Evolutionary conservation across 441 rosid genomes (phyloP).

Genomic region (Gossypium davidsonii): DNA sequence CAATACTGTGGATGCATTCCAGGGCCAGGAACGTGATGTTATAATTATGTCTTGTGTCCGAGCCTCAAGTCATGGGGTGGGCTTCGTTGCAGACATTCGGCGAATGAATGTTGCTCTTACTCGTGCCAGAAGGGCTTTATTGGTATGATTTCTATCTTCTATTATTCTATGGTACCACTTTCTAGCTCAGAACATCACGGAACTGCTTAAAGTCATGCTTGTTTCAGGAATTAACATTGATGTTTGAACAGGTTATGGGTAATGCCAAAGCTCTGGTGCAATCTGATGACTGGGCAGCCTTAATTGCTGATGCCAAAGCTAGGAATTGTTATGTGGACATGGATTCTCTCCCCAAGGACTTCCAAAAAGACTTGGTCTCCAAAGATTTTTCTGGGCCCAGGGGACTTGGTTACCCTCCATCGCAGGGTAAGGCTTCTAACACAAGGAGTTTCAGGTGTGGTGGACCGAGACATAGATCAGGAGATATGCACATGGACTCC

Average conservation of each 20-base stretch:
- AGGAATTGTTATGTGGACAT: slow-evolving; percentile 89
- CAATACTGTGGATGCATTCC: slow-evolving; percentile 97
- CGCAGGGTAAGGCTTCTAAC: slow-evolving; percentile 51
- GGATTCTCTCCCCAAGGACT: slow-evolving; percentile 84
- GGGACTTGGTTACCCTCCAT: slow-evolving; percentile 34
- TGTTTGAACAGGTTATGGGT: slow-evolving; percentile 77
- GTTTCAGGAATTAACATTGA: neutral
- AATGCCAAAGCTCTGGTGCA: slow-evolving; percentile 77
- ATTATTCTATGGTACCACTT: neutral
- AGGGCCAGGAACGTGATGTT: slow-evolving; percentile 98
- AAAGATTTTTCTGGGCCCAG: slow-evolving; percentile 32
- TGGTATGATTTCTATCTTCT: slow-evolving; percentile 45
- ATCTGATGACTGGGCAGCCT: slow-evolving; percentile 93
- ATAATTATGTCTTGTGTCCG: slow-evolving; percentile 99
- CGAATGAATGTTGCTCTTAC: slow-evolving; percentile 99
- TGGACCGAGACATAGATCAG: slow-evolving; percentile 62
- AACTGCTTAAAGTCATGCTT: neutral
- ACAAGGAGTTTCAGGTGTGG: slow-evolving; percentile 53
- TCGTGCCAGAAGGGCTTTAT: slow-evolving; percentile 90
- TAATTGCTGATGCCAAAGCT: slow-evolving; percentile 76
- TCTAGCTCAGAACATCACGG: neutral
- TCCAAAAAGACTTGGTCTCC: slow-evolving; percentile 18
- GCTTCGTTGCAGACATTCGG: slow-evolving; percentile 92
- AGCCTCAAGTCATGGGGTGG: slow-evolving; percentile 91
- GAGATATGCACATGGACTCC: slow-evolving; percentile 51